Percentiles rank a stretch among this genome's conserved stretches.
phyloP scores from a whole-genome alignment of 805 yeast genomes.

The Priceomyces fermenticarens region DNA sequence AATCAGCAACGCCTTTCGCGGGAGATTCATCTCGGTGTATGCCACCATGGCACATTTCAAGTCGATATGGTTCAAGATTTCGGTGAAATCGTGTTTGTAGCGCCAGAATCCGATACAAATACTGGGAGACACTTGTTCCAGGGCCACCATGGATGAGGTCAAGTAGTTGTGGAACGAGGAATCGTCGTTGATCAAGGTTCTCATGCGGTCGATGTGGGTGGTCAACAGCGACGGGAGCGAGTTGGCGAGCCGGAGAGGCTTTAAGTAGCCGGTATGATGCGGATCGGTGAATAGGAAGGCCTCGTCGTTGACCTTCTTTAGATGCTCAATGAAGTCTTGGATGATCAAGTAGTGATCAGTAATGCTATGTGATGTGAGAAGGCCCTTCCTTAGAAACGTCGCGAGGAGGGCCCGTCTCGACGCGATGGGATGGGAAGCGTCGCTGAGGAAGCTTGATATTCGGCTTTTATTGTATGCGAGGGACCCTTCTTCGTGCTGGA shows the following conservation, averaged over 20 bases:
- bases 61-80: constrained; percentile 16
- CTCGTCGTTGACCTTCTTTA: constrained; percentile 15
- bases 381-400: constrained; percentile 14
- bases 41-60: constrained; percentile 32
- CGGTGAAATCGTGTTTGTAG: constrained; percentile 11
- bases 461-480: constrained; percentile 9
- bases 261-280: constrained; percentile 16
- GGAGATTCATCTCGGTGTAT: constrained; percentile 15
- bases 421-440: constrained; percentile 7
- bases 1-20: constrained; percentile 19
- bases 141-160: constrained; percentile 14
- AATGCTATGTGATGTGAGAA: constrained; percentile 11
- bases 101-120: constrained; percentile 19
- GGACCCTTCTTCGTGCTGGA: constrained; percentile 9
- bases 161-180: constrained; percentile 11
- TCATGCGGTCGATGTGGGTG: constrained; percentile 11
- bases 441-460: constrained; percentile 14
- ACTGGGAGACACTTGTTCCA: constrained; percentile 13
- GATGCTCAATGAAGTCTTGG: constrained; percentile 14
- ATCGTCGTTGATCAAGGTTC: constrained; percentile 2
- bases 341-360: constrained; percentile 12
- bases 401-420: constrained; percentile 19
- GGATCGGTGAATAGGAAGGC: constrained; percentile 15
- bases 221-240: constrained; percentile 6
- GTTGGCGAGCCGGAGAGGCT: constrained; percentile 15